phyloP scores from a whole-genome alignment of 1,284 basidiomycete species.

The Peniophora sp. region DNA sequence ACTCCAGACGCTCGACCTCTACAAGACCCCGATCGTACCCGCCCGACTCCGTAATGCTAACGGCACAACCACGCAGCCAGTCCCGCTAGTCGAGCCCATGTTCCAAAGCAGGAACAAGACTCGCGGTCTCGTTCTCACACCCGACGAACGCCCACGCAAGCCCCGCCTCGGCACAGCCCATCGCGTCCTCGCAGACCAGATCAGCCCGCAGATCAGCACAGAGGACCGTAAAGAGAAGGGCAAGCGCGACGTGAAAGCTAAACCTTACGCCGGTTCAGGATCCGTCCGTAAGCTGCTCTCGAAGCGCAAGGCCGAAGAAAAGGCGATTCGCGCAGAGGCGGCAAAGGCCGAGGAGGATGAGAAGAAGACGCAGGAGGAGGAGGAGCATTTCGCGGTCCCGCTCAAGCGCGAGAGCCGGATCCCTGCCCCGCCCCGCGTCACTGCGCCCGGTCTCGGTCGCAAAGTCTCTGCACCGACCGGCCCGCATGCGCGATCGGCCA shows the following conservation, averaged over 20 bases:
- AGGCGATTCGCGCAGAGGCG: slow-evolving; percentile 24
- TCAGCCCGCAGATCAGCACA: slow-evolving; percentile 9
- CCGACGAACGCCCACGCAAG: slow-evolving; percentile 20
- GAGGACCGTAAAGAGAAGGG: slow-evolving; percentile 18
- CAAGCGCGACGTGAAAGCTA: slow-evolving; percentile 8
- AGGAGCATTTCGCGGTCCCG: slow-evolving; percentile 16
- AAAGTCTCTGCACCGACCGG: slow-evolving; percentile 14
- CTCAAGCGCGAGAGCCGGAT: slow-evolving; percentile 18
- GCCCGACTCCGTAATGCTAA: slow-evolving; percentile 41
- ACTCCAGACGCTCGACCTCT: slow-evolving; percentile 62
- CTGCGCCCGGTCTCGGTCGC: slow-evolving; percentile 9
- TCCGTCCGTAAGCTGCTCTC: slow-evolving; percentile 69
- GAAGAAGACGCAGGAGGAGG: slow-evolving; percentile 14
- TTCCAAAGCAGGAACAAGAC: slow-evolving; percentile 48
- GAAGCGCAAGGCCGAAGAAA: slow-evolving; percentile 33
- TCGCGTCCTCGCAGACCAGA: slow-evolving; percentile 3
- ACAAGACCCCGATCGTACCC: slow-evolving; percentile 68
- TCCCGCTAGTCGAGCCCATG: slow-evolving; percentile 42
- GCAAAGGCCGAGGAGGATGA: slow-evolving; percentile 18
- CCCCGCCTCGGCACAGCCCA: slow-evolving; percentile 26
- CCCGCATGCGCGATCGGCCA: slow-evolving; percentile 24
- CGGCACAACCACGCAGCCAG: slow-evolving; percentile 23
- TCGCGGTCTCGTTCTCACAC: slow-evolving; percentile 51
- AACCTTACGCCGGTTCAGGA: slow-evolving; percentile 68
- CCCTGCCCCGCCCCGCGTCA: slow-evolving; percentile 17